Percentiles rank a stretch among this genome's conserved stretches.
Evolutionary conservation across 257 asterid species (phyloP).

Genomic region (Prunella vulgaris): DNA sequence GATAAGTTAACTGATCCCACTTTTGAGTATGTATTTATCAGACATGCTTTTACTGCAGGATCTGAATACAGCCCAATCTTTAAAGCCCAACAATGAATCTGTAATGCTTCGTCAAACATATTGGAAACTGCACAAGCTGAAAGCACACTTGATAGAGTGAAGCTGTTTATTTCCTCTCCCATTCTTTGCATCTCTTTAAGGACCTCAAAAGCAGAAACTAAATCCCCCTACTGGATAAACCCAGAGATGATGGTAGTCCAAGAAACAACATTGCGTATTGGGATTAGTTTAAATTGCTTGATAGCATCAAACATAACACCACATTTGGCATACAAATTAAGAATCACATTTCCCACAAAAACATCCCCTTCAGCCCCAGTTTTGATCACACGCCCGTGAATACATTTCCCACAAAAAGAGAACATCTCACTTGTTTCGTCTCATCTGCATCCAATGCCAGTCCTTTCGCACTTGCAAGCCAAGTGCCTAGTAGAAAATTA

Average conservation of each 20-base stretch:
- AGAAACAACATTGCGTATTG: conserved; percentile 60
- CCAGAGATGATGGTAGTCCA: conserved; percentile 73
- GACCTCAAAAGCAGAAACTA: conserved; percentile 42
- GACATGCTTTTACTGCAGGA: conserved; percentile 54
- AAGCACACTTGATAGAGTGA: conserved; percentile 59
- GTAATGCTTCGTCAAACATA: conserved; percentile 51
- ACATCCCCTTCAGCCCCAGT: conserved; percentile 49
- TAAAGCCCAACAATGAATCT: conserved; percentile 67
- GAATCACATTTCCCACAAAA: conserved; percentile 65
- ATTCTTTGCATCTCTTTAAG: conserved; percentile 41
- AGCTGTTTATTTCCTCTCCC: conserved; percentile 47
- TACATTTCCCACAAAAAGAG: too few relatives aligned
- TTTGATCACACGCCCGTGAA: conserved; percentile 64
- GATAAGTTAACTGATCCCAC: conserved; percentile 48
- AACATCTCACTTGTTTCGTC: too few relatives aligned
- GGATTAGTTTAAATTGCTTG: conserved; percentile 57
- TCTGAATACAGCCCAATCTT: conserved; percentile 61
- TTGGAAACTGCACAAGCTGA: conserved; percentile 55
- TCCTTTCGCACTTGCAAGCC: too few relatives aligned
- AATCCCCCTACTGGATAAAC: conserved; percentile 62
- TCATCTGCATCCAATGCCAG: too few relatives aligned
- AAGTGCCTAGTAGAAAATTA: too few relatives aligned
- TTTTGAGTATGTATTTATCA: conserved; percentile 60
- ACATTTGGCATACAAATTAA: conserved; percentile 68
- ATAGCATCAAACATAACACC: conserved; percentile 60